phyloP scores from a whole-genome alignment of 257 asterid species.

The Capsicum pubescens region DNA sequence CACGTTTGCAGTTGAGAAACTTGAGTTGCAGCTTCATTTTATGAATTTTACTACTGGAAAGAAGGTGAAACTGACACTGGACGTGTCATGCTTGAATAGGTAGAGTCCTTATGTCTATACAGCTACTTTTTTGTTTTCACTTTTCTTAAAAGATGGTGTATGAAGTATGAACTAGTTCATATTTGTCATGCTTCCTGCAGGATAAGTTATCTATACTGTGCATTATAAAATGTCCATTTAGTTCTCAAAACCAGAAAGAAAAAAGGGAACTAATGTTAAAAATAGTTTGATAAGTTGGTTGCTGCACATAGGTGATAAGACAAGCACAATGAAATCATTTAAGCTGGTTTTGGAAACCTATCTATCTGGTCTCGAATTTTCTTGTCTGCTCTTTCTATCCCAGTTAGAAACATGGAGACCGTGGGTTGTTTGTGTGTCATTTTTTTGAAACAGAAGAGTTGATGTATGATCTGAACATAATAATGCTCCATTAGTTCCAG shows the following conservation, averaged over 20 bases:
- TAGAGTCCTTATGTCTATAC: constrained; percentile 38
- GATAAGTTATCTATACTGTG: constrained; percentile 8
- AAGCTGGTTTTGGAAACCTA: not conserved
- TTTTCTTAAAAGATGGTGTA: constrained; percentile 16
- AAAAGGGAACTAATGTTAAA: not conserved
- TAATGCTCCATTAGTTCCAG: not conserved
- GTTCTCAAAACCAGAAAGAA: constrained; percentile 18
- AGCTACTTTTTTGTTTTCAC: constrained; percentile 19
- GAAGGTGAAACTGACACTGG: constrained; percentile 68
- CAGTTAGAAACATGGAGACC: not conserved
- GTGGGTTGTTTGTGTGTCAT: not conserved
- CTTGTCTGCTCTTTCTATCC: constrained; percentile 1
- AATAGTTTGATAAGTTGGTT: constrained; percentile 25
- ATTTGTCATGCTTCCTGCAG: not conserved
- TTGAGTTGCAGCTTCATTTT: constrained; percentile 67
- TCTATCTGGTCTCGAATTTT: not conserved
- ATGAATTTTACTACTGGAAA: constrained; percentile 53
- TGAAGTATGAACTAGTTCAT: constrained; percentile 8
- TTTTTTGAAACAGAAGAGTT: constrained; percentile 11
- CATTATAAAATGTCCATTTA: not conserved
- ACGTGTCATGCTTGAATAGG: constrained; percentile 85
- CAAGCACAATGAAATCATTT: constrained; percentile 11
- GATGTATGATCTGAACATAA: constrained; percentile 13
- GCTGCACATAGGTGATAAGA: not conserved
- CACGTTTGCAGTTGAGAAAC: constrained; percentile 66